Conservation (phyloP, 495 filamentous ascomycete genomes). For the Pseudoneurospora amorphoporcata region DNA sequence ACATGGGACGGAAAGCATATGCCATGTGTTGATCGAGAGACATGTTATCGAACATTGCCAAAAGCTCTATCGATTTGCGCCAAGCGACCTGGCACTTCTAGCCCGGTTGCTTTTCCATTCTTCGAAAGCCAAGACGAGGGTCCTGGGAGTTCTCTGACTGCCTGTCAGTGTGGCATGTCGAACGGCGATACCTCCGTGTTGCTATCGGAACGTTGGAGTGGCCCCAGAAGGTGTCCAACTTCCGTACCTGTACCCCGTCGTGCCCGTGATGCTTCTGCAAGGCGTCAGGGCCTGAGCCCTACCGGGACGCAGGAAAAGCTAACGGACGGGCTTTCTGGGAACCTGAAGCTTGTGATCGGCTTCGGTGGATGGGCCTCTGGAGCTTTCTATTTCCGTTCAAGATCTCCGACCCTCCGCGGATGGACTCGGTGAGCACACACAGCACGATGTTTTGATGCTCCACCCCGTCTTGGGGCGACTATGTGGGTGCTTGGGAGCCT, state of each 20-base stretch:
- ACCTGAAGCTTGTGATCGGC: neutral
- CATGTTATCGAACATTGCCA: neutral
- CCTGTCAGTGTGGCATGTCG: neutral
- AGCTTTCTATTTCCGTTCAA: neutral
- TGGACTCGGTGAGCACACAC: neutral
- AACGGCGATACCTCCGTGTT: neutral
- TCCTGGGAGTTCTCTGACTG: neutral
- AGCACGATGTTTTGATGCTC: neutral
- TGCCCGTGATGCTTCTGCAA: neutral
- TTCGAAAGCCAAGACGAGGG: neutral
- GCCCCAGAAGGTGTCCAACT: neutral
- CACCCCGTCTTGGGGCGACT: neutral
- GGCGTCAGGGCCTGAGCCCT: neutral
- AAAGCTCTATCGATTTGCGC: neutral
- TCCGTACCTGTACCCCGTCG: neutral
- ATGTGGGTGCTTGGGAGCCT: neutral
- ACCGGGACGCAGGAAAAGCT: neutral
- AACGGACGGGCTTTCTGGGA: neutral
- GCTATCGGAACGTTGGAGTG: neutral
- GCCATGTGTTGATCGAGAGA: neutral
- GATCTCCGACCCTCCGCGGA: neutral
- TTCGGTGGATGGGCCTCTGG: neutral
- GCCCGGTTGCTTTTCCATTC: neutral
- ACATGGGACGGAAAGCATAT: neutral
- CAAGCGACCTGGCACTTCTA: neutral